A percentile compares a stretch with the other conserved stretches of the same genome.
Evolutionary conservation across 2,329 filamentous ascomycete genomes (phyloP).

Genomic region (Teratosphaeria gauchensis): DNA sequence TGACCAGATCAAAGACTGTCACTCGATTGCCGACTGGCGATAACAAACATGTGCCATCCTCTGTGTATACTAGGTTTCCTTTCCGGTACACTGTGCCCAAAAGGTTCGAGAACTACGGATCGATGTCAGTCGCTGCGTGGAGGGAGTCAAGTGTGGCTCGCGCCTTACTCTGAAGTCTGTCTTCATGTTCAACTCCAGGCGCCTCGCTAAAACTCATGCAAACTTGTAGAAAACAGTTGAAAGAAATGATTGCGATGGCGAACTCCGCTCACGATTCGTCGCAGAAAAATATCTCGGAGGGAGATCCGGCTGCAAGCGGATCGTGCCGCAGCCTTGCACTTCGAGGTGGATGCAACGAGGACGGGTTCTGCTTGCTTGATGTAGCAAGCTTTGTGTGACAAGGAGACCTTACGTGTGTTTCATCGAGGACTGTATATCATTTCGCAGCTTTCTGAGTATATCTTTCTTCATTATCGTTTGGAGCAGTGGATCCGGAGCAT

Average conservation of each 20-base stretch:
- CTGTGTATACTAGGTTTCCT: constrained; percentile 93
- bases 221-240: background rate
- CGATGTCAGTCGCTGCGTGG: background rate
- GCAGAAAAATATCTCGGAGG: background rate
- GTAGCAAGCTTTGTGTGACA: background rate
- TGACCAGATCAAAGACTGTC: constrained; percentile 89
- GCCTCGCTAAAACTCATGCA: background rate
- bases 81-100: constrained; percentile 96
- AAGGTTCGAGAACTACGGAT: constrained; percentile 81
- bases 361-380: background rate
- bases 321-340: background rate
- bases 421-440: too few species aligned
- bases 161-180: constrained; percentile 78
- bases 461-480: too few species aligned
- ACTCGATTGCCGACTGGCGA: constrained; percentile 96
- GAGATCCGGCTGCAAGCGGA: background rate
- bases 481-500: too few species aligned
- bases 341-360: background rate
- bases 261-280: background rate
- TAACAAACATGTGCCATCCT: constrained; percentile 89
- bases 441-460: too few species aligned
- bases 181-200: constrained; percentile 60
- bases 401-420: too few species aligned
- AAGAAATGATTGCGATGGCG: background rate
- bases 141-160: background rate